Evolutionary conservation across 129 eudicot species (phyloP).

Genomic region (Pulicaria dysenterica): DNA sequence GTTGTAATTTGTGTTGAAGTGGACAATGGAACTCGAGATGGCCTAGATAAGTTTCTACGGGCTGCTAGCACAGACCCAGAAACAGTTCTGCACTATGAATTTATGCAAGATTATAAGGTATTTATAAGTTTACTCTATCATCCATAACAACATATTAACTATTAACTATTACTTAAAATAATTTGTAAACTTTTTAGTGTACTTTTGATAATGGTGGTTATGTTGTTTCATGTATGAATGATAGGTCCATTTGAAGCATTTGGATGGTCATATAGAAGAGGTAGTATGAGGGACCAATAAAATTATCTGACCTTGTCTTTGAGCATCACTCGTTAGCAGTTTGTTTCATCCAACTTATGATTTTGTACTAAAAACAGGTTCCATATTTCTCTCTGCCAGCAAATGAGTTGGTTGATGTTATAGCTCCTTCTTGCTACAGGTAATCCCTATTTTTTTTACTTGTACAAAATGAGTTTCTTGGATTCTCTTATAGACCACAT

Average conservation of each 20-base stretch:
- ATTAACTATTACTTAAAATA: not conserved
- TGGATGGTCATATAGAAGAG: constrained; percentile 99
- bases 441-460: constrained; percentile 23
- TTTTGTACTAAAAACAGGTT: constrained; percentile 69
- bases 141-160: not conserved
- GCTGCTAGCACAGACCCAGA: constrained; percentile 98
- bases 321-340: constrained; percentile 9
- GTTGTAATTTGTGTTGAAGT: constrained; percentile 52
- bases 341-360: constrained; percentile 32
- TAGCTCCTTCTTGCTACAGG: constrained; percentile 99
- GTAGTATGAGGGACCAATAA: constrained; percentile 36
- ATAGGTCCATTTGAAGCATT: constrained; percentile 96
- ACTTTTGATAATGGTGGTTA: constrained; percentile 6
- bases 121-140: not conserved
- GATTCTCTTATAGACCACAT: constrained; percentile 4
- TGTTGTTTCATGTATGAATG: constrained; percentile 15
- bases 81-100: constrained; percentile 95
- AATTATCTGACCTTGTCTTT: constrained; percentile 8
- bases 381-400: constrained; percentile 99
- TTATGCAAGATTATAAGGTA: constrained; percentile 99
- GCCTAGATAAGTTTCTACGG: constrained; percentile 89
- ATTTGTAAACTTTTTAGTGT: not conserved
- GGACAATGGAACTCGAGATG: constrained; percentile 97
- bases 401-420: constrained; percentile 89
- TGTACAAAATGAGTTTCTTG: not conserved